Evolutionary conservation across 192 early-diverging fungal genomes (phyloP), one percentile per base, ranked within the genome.

Genomic region (Rhizophagus clarus): DNA sequence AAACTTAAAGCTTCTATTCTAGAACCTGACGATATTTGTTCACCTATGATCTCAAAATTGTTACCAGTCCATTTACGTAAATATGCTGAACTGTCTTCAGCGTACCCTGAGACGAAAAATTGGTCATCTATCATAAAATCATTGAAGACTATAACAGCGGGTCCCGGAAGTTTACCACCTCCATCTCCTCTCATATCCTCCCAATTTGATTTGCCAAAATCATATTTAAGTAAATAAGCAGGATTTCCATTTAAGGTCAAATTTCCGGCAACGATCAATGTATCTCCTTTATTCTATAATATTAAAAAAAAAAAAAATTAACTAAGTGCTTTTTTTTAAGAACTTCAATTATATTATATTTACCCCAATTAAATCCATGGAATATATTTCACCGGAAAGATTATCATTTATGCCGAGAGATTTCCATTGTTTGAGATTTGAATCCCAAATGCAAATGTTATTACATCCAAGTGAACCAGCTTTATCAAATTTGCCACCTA

Each of bases 401-500:
- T 78, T 67, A 32, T 68, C 42, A 29, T 42, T 62, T 11, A 7
- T 15, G n/a, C 20, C 81, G 3, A 81, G 9, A 12, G 1, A 61
- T 80, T 51, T 83, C 81, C 28, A 84, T 72, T 88, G 37, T 81
- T 42, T 14, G 45, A 68, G 0, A 62, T 64, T 22, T 49, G 78
- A 22, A 77, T 80, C 45, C 81, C 79, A 75, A 73, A 66, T 28
- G 45, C 76, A 69, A 74, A 83, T 83, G 28, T 9, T 47, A 37
- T 32, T 37, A 45, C 86, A 86, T 24, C 31, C 28, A 40, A 72
- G 24, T 4, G 31, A 31, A 0, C 87, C 86, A 67, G 85, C 86
- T 40, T 89, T 90, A 42, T 84, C 79, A 82, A 92, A 91, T 11
- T 81, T 82, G 7, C 90, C 91, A 22, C 85, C 91, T 1, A 91